phyloP scores from a whole-genome alignment of 1,139 yeast species.

The Eremothecium sinecaudum region DNA sequence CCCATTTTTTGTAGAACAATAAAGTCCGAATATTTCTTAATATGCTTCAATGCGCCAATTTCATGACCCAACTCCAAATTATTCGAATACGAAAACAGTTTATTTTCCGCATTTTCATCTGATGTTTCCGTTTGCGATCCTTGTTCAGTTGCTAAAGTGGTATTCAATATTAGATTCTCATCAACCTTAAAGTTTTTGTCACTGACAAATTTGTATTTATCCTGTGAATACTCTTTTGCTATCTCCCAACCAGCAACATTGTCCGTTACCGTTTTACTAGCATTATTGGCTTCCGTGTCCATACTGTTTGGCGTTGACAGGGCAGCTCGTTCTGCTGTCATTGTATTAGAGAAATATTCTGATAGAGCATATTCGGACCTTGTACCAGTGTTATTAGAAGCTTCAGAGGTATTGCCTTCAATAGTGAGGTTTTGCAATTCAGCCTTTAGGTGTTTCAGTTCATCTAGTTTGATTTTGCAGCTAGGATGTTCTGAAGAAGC shows the following conservation, averaged over 20 bases:
- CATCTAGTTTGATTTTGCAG: slow-evolving; percentile 16
- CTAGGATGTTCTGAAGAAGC: slow-evolving; percentile 22
- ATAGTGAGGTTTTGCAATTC: slow-evolving; percentile 6
- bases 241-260: slow-evolving; percentile 17
- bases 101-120: not conserved
- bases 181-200: slow-evolving; percentile 26
- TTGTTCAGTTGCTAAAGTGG: slow-evolving; percentile 13
- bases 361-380: slow-evolving; percentile 3
- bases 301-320: no score
- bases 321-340: slow-evolving; percentile 6
- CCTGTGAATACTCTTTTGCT: slow-evolving; percentile 23
- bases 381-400: slow-evolving; percentile 1
- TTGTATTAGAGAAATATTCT: slow-evolving; percentile 3
- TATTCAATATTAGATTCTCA: slow-evolving; percentile 21
- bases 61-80: slow-evolving; percentile 4
- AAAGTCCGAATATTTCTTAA: slow-evolving; percentile 65
- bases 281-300: slow-evolving; percentile 5
- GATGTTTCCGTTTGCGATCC: not conserved
- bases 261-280: slow-evolving; percentile 8
- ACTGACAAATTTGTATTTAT: slow-evolving; percentile 26
- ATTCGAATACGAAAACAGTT: not conserved
- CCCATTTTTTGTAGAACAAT: slow-evolving; percentile 70
- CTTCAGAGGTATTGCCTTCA: slow-evolving; percentile 10
- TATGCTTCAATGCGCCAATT: slow-evolving; percentile 53
- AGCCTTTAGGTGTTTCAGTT: slow-evolving; percentile 13